Conservation (phyloP, 139 green algal species). For the Ulvella scutata region DNA sequence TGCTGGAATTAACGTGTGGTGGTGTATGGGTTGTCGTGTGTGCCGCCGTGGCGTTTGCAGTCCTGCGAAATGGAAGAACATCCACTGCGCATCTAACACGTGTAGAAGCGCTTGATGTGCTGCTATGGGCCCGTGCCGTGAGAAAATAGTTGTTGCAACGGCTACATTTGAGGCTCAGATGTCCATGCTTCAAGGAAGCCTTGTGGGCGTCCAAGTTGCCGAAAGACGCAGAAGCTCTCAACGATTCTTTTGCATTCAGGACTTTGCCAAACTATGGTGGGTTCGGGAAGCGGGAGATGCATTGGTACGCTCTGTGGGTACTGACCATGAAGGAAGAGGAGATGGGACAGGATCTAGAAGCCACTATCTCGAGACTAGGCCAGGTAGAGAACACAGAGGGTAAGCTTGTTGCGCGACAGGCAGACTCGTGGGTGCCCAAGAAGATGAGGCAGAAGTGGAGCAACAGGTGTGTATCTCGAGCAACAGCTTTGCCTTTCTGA, state of each 20-base stretch:
- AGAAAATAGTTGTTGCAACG: background rate
- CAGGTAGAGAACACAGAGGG: background rate
- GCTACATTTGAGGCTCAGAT: background rate
- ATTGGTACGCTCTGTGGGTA: background rate
- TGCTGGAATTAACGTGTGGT: too few species aligned
- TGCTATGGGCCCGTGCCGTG: background rate
- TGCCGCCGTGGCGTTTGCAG: too few species aligned
- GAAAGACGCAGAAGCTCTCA: background rate
- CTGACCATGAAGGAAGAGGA: background rate
- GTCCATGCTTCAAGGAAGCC: background rate
- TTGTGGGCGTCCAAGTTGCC: background rate
- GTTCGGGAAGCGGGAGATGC: background rate
- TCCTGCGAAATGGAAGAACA: too few species aligned
- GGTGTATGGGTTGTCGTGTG: too few species aligned
- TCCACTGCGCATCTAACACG: too few species aligned
- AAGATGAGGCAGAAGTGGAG: background rate
- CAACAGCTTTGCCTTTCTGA: background rate
- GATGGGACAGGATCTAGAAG: background rate
- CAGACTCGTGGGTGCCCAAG: background rate
- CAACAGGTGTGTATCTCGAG: background rate
- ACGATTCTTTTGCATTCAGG: background rate
- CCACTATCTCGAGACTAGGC: background rate
- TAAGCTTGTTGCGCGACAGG: background rate
- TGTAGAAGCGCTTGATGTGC: too few species aligned
- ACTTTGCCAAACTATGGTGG: background rate